Evolutionary conservation across 495 filamentous ascomycete species (phyloP).

Genomic region (Hypoxylon intermedium): DNA sequence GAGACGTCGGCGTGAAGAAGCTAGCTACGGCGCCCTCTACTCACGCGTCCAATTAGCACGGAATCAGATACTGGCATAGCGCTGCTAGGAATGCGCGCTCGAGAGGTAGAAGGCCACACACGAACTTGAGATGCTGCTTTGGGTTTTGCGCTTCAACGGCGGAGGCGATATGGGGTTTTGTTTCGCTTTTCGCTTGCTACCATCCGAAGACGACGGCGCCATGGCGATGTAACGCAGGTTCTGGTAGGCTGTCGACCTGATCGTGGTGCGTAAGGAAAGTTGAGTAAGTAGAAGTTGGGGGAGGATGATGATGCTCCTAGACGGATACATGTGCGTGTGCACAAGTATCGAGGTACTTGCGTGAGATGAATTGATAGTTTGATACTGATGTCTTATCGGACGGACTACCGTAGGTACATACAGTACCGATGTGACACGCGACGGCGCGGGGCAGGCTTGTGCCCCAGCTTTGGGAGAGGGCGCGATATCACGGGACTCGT

Average conservation of each 20-base stretch:
- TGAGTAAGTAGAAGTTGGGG: not conserved
- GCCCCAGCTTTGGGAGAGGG: not conserved
- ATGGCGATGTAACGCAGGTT: slow-evolving; percentile 1
- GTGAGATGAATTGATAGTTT: no score
- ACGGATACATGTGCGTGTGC: no score
- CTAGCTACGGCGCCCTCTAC: slow-evolving; percentile 72
- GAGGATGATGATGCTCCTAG: no score
- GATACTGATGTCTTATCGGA: no score
- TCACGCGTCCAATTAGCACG: slow-evolving; percentile 6
- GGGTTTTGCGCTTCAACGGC: slow-evolving; percentile 66
- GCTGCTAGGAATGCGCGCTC: no score
- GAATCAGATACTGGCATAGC: not conserved
- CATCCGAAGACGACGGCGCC: slow-evolving; percentile 10
- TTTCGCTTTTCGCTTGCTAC: slow-evolving; percentile 34
- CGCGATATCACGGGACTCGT: slow-evolving; percentile 27
- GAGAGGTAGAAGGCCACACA: slow-evolving; percentile 21
- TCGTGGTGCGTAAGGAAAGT: no score
- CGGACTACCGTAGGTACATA: no score
- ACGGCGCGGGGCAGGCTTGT: not conserved
- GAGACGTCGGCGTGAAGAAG: slow-evolving; percentile 88
- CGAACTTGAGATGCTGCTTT: slow-evolving; percentile 78
- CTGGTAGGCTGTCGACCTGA: no score
- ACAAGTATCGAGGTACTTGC: no score
- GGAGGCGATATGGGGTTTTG: slow-evolving; percentile 62
- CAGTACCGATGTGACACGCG: no score